Evolutionary conservation across 352 stramenopile genomes (phyloP), one percentile per base, ranked within the genome.

Genomic region (Phytopythium chamaehyphon): DNA sequence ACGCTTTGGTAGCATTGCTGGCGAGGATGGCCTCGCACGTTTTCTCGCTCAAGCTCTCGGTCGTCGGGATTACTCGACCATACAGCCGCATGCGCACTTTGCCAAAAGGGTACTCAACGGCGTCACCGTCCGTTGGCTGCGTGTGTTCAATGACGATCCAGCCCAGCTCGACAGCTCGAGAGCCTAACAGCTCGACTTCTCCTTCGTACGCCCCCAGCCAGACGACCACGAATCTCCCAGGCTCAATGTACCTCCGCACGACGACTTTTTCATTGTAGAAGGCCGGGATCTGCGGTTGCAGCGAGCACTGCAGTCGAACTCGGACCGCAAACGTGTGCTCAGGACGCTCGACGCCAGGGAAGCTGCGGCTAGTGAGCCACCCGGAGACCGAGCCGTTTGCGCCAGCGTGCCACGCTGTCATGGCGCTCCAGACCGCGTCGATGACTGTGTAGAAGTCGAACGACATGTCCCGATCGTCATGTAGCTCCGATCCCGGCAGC

Each of bases 261-360:
- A 65, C 65, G 14, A 77, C 37, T 19, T 71, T 72, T 15, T 67
- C 44, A 51, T 62, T 62, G 19, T 66, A 31, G 42, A 61, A 62
- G 2, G 38, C 57, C 2, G 55, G 47, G 18, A 44, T 9, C 12
- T n/a, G 31, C 2, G 35, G 12, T 12, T 8, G 36, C 4, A 36
- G 5, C 28, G 31, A 16, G 33, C 47, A 42, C 12, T 53, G 55
- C 26, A 71, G 18, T 11, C 63, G 59, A 26, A 71, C 66, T 14
- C 63, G 66, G 14, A 71, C 63, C 3, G 59, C 63, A 54, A 71
- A 68, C 11, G 63, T 71, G 43, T 71, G 63, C 37, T 71, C 63
- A 0, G 63, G 63, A 16, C 59, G 54, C 22, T 61, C 56, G 7
- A 71, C 51, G 11, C 63, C 55, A 1, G 59, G 59, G 24, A 68